These are phyloP conservation scores for Saccharomycopsis fibuligera DNA, from an alignment of 805 yeast species.

Conservation along the genomic window DNA sequence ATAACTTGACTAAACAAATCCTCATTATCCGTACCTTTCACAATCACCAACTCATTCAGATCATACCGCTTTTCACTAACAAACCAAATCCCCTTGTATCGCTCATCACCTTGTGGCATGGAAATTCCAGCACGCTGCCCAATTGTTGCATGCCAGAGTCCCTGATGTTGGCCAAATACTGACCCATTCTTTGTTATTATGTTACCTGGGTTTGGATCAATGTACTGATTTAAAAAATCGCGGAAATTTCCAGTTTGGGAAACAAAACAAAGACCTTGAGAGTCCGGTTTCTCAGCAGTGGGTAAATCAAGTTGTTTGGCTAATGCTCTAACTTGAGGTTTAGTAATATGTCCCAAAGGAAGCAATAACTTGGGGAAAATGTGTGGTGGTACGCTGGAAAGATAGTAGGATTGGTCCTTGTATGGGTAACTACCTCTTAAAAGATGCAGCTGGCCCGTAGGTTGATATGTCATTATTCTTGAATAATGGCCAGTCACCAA, in stretches of 20 bases:
- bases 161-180: slow-evolving; percentile 76
- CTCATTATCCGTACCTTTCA: slow-evolving; percentile 57
- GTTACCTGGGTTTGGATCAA: slow-evolving; percentile 69
- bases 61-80: slow-evolving; percentile 62
- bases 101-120: slow-evolving; percentile 85
- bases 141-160: slow-evolving; percentile 91
- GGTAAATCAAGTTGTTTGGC: slow-evolving; percentile 52
- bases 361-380: slow-evolving; percentile 49
- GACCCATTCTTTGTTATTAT: slow-evolving; percentile 66
- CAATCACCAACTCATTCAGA: slow-evolving; percentile 73
- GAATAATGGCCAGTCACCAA: slow-evolving; percentile 86
- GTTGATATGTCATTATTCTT: slow-evolving; percentile 36
- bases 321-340: slow-evolving; percentile 64
- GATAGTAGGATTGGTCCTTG: slow-evolving; percentile 90
- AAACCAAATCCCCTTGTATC: slow-evolving; percentile 76
- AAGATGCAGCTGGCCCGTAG: slow-evolving; percentile 37
- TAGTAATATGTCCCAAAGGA: slow-evolving; percentile 76
- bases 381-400: slow-evolving; percentile 54
- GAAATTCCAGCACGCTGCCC: slow-evolving; percentile 80
- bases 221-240: slow-evolving; percentile 67
- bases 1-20: slow-evolving; percentile 41
- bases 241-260: slow-evolving; percentile 57
- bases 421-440: slow-evolving; percentile 48
- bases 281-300: slow-evolving; percentile 79
- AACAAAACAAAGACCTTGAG: slow-evolving; percentile 93